Conservation (phyloP, 2,329 filamentous ascomycete genomes). For the Fusarium sp. region DNA sequence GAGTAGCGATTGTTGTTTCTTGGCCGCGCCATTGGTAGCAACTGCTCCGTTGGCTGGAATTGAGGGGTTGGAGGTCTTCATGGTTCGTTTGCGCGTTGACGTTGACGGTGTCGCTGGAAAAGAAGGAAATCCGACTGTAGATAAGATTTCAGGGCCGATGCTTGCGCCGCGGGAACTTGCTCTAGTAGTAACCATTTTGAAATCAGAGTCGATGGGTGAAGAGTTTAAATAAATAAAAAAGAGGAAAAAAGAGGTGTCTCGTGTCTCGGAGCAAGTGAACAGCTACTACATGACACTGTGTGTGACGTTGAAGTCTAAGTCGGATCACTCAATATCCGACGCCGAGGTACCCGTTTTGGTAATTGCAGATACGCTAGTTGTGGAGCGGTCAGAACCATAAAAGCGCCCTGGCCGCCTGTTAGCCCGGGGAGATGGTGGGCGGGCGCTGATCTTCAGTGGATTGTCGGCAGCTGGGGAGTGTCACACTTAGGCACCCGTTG, state of each 20-base stretch:
- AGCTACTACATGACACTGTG: neutral
- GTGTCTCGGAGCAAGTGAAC: constrained; percentile 1
- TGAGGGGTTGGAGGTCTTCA: constrained; percentile 13
- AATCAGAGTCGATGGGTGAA: neutral
- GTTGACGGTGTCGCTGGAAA: constrained; percentile 30
- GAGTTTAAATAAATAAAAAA: neutral
- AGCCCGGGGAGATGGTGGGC: constrained; percentile 10
- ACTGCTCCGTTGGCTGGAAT: constrained; percentile 8
- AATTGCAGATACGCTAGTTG: constrained; percentile 7
- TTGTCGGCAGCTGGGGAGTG: constrained; percentile 6
- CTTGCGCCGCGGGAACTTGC: constrained; percentile 53
- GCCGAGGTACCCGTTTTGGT: constrained; percentile 16
- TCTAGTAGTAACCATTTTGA: constrained; percentile 57
- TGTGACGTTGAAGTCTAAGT: neutral
- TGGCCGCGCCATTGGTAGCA: neutral
- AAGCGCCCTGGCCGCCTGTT: too few relatives aligned
- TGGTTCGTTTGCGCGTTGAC: constrained; percentile 32
- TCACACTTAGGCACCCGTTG: neutral
- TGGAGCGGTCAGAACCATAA: constrained; percentile 16
- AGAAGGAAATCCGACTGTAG: constrained; percentile 21
- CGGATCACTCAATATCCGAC: constrained; percentile 25
- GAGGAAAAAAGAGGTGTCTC: neutral
- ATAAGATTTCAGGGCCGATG: constrained; percentile 40
- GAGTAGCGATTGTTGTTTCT: constrained; percentile 32
- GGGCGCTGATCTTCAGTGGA: constrained; percentile 24